Base-by-base conservation (phyloP, 192 early-diverging fungal species). In the Pilobolus umbonatus region DNA sequence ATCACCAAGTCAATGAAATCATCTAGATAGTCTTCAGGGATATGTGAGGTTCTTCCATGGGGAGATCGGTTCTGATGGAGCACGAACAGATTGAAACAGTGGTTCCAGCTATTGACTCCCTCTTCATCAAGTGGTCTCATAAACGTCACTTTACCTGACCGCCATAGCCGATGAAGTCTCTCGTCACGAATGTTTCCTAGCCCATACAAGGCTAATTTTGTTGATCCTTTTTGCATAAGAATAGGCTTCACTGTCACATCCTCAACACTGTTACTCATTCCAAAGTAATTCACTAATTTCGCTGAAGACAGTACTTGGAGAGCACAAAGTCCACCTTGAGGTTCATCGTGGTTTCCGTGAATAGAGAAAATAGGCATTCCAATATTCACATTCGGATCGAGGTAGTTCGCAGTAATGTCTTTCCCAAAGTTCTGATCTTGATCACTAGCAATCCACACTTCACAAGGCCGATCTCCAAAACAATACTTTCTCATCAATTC, bases 291-390 rank as follows among this genome's bases (percentile, higher is more conserved):
- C 35, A 98, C 80, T 24, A 93, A 69, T 0, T 93, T 91, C 3
- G 88, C 75, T 3, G 81, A 82, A 3, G 83, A 76, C 9, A 98
- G 75, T 30, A 93, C 59, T 62, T 96, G 90, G 46, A 96, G 76
- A 0, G 93, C 91, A 43, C 86, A 88, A 22, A 94, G 64, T 60
- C 85, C 85, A 34, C 89, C 90, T 11, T 85, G 78, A 15, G 95
- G 95, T 68, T 96, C 93, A 59, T 98, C 95, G 61, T 98, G 95
- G 73, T 98, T 98, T 0, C 95, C 95, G 65, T 98, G 95, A 49
- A 98, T 98, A 0, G 92, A 88, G 62, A 96, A 98, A 0, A 98
- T 81, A 0, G 95, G 95, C 14, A 93, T 79, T 5, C 78, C 60
- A 6, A 96, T 75, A 58, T 96, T 96, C 11, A 86, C 62, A 60